phyloP scores from a whole-genome alignment of 805 yeast species.

The Candida palmyrensis region DNA sequence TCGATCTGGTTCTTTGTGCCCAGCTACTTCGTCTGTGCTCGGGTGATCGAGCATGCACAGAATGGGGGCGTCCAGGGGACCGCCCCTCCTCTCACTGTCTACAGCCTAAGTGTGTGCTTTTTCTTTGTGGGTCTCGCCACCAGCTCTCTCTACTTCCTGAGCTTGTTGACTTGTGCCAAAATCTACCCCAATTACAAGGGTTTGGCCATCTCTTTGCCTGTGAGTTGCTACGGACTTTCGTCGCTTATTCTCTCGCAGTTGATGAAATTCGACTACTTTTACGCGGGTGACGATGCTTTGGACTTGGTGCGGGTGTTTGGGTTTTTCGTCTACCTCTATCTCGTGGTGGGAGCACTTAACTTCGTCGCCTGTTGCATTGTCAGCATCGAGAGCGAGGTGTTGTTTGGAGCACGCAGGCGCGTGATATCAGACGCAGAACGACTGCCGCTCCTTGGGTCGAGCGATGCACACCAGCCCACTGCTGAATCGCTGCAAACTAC shows the following conservation, averaged over 20 bases:
- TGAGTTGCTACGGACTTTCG: conserved; percentile 81
- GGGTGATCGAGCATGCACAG: conserved; percentile 16
- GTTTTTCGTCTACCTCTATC: conserved; percentile 48
- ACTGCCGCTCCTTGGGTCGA: too few relatives aligned
- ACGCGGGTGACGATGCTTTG: conserved; percentile 20
- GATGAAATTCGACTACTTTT: conserved; percentile 39
- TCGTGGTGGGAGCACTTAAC: conserved; percentile 51
- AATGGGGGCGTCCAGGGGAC: neutral
- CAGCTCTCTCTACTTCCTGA: conserved; percentile 64
- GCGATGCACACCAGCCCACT: conserved; percentile 12
- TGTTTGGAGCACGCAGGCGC: too few relatives aligned
- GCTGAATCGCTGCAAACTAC: conserved; percentile 4
- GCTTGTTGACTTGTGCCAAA: conserved; percentile 76
- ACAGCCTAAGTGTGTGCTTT: conserved; percentile 43
- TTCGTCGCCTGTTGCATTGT: conserved; percentile 64
- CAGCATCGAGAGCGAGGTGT: conserved; percentile 47
- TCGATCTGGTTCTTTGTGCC: conserved; percentile 62
- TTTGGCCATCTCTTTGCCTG: conserved; percentile 82
- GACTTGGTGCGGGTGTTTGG: conserved; percentile 50
- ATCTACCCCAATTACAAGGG: conserved; percentile 75
- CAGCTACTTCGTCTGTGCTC: conserved; percentile 53
- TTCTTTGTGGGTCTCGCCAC: conserved; percentile 66
- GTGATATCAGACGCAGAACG: too few relatives aligned
- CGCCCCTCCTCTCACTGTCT: conserved; percentile 1
- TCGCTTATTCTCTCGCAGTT: conserved; percentile 69